phyloP scores from a whole-genome alignment of 768 basidiomycete genomes.

The Paxillus ammoniavirescens region DNA sequence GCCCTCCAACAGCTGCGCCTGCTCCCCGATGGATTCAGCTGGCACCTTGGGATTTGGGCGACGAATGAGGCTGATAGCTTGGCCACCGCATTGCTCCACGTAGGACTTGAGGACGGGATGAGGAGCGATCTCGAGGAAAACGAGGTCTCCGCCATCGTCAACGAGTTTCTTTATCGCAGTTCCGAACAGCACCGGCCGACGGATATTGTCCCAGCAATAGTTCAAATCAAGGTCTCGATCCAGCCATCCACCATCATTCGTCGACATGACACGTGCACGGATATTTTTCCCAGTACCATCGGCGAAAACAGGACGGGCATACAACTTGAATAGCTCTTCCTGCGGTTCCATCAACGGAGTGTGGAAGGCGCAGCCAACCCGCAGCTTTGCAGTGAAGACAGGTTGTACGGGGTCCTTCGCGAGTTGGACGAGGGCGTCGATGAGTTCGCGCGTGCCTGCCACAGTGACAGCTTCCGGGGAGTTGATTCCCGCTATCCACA shows the following conservation, averaged over 20 bases:
- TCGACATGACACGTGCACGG: slow-evolving; percentile 19
- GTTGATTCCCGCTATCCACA: slow-evolving; percentile 25
- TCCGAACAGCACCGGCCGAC: slow-evolving; percentile 22
- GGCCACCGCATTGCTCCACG: slow-evolving; percentile 21
- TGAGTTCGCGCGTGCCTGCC: slow-evolving; percentile 16
- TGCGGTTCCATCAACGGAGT: slow-evolving; percentile 23
- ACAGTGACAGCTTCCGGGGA: slow-evolving; percentile 25
- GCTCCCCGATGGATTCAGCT: slow-evolving; percentile 15
- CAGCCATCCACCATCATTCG: slow-evolving; percentile 18
- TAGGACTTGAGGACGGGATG: slow-evolving; percentile 24
- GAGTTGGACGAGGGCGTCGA: slow-evolving; percentile 17
- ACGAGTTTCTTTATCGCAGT: slow-evolving; percentile 20
- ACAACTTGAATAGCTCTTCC: slow-evolving; percentile 17
- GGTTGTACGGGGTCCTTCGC: slow-evolving; percentile 12
- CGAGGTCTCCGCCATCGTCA: slow-evolving; percentile 10
- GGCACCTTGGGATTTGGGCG: slow-evolving; percentile 16
- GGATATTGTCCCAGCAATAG: slow-evolving; percentile 27
- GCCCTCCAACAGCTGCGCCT: slow-evolving; percentile 16
- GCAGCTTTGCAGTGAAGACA: slow-evolving; percentile 19
- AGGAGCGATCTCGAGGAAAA: slow-evolving; percentile 20
- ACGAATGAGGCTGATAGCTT: slow-evolving; percentile 14
- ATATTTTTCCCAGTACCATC: slow-evolving; percentile 3
- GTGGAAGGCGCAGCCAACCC: slow-evolving; percentile 24
- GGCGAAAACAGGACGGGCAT: neutral
- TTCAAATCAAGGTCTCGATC: slow-evolving; percentile 14